phyloP scores from a whole-genome alignment of 495 filamentous ascomycete species.

The Daldinia childiae region DNA sequence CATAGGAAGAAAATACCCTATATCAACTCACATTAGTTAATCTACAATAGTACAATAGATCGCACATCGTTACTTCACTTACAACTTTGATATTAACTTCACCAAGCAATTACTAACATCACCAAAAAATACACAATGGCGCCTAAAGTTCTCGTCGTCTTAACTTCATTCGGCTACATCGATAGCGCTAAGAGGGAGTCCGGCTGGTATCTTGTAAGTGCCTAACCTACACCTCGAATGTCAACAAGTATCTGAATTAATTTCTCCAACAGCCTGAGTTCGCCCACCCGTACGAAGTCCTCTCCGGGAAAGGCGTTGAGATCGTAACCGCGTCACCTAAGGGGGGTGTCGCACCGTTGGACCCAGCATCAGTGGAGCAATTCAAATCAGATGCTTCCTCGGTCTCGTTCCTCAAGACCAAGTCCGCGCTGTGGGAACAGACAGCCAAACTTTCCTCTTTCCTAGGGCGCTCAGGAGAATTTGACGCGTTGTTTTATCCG shows the following conservation, averaged over 20 bases:
- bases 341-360: constrained; percentile 74
- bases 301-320: constrained; percentile 59
- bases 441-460: constrained; percentile 64
- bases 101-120: neutral
- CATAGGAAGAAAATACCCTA: neutral
- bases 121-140: constrained; percentile 43
- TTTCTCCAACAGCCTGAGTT: constrained; percentile 67
- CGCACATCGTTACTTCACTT: neutral
- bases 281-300: constrained; percentile 72
- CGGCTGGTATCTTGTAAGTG: constrained; percentile 72
- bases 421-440: constrained; percentile 68
- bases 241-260: constrained; percentile 6
- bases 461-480: constrained; percentile 64
- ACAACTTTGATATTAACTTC: neutral
- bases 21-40: neutral
- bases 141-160: constrained; percentile 73
- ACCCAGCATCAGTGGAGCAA: constrained; percentile 68
- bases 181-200: constrained; percentile 63
- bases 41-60: neutral
- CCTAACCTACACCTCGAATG: neutral
- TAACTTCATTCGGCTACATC: constrained; percentile 68
- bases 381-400: constrained; percentile 65
- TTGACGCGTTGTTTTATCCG: constrained; percentile 76
- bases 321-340: constrained; percentile 72
- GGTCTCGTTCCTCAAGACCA: constrained; percentile 60